Evolutionary conservation across 768 basidiomycete genomes (phyloP).

Genomic region (Pisolithus tinctorius): DNA sequence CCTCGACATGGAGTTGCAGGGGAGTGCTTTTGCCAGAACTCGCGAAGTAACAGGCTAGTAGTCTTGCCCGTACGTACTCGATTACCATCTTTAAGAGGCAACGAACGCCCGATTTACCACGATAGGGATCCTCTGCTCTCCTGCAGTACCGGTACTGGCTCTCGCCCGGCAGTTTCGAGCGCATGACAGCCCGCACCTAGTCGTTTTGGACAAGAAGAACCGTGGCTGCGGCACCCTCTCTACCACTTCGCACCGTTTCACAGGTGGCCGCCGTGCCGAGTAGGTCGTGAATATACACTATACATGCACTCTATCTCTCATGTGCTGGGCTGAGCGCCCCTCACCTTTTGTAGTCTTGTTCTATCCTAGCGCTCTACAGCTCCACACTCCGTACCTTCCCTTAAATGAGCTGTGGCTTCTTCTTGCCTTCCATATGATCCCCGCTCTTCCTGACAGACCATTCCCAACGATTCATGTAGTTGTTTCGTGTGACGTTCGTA

Average conservation of each 20-base stretch:
- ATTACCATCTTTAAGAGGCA: constrained; percentile 1
- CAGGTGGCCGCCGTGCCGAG: background rate
- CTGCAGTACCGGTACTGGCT: constrained; percentile 4
- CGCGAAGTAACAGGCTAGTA: no score
- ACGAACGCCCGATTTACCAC: constrained; percentile 11
- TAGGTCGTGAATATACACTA: constrained; percentile 7
- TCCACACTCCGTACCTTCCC: constrained; percentile 6
- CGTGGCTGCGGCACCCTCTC: constrained; percentile 1
- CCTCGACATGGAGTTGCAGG: no score
- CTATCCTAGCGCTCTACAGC: constrained; percentile 1
- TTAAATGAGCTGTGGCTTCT: background rate
- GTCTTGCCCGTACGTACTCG: no score
- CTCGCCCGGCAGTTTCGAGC: constrained; percentile 2
- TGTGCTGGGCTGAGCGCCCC: background rate
- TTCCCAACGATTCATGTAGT: background rate
- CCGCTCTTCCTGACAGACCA: background rate
- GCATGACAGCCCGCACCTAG: constrained; percentile 1
- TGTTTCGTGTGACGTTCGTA: background rate
- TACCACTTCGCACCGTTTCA: background rate
- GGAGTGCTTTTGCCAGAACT: no score
- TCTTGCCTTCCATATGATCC: constrained; percentile 4
- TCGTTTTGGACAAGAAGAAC: background rate
- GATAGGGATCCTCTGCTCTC: constrained; percentile 16
- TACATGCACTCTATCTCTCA: background rate
- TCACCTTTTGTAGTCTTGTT: constrained; percentile 11